Evolutionary conservation across 371 early-diverging fungal species (phyloP), one percentile per base, ranked within the genome.

Genomic region (Coemansia sp.): DNA sequence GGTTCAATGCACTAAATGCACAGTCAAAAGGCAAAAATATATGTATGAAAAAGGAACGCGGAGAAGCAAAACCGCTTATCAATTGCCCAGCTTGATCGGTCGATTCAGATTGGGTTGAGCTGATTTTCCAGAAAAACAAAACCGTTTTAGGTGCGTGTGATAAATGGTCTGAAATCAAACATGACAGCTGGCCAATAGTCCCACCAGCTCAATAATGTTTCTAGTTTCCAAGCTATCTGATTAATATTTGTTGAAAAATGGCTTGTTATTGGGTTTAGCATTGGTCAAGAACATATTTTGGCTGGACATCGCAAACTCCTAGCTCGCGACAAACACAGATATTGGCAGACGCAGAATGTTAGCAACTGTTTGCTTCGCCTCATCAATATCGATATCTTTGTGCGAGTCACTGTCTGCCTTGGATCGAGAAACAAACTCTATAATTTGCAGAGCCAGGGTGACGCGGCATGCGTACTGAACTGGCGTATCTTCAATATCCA

Each of bases 401-500:
- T 39, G n/a, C 8, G 55, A 26, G 22, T 27, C 27, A 34, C 34
- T 37, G 16, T 34, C 56, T 21, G 29, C 13, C 64, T 61, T 54
- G 53, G 68, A 56, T 13, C 68, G 48, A 45, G 22, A 22, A 11
- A 76, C 27, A 61, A 63, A 76, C 62, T 76, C 76, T 13, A 64
- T 60, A 18, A 76, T 76, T 55, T 76, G 76, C 29, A 76, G 53
- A 16, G 76, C 76, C 58, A 76, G 59, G n/a, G 68, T 73, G 4
- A 64, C 61, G 6, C 76, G 76, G 47, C 76, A 76, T 11, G 76
- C 74, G 34, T 76, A 72, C 51, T 76, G 76, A 18, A 76, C 73
- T 5, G 76, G 76, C 11, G 76, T 76, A n/a, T 76, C 76, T 55
- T 76, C 76, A 26, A 76, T 72, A 10, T 68, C 76, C 24, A 72